These are phyloP conservation scores for Aeschynomene evenia DNA, from an alignment of 306 rosid species.

Conservation along the genomic window DNA sequence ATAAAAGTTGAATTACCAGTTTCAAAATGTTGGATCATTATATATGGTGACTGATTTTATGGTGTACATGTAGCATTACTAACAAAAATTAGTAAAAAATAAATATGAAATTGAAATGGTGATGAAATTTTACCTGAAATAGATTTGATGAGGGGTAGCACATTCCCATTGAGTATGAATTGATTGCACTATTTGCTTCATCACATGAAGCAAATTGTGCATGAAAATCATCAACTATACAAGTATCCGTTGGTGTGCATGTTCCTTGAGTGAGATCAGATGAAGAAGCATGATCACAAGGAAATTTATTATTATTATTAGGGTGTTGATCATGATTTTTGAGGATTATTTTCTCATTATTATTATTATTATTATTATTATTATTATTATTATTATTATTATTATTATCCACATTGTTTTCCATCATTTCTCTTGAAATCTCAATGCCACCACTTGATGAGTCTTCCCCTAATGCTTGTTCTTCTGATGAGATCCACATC, in stretches of 20 bases:
- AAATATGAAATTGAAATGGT: not conserved
- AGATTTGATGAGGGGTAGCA: slow-evolving; percentile 54
- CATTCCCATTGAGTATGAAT: slow-evolving; percentile 49
- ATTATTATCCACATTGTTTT: slow-evolving; percentile 20
- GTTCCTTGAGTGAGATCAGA: slow-evolving; percentile 96
- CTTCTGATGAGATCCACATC: slow-evolving; percentile 36
- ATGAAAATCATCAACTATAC: slow-evolving; percentile 64
- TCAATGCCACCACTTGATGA: slow-evolving; percentile 46
- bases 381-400: no score
- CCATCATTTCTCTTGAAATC: slow-evolving; percentile 47
- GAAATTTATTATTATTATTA: no score
- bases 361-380: no score
- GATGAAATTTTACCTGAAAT: slow-evolving; percentile 53
- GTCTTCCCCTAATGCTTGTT: slow-evolving; percentile 42
- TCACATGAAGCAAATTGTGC: slow-evolving; percentile 69
- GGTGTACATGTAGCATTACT: no score
- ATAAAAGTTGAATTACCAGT: no score
- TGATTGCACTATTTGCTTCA: slow-evolving; percentile 74
- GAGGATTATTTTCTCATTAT: slow-evolving; percentile 37
- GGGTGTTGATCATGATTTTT: slow-evolving; percentile 35
- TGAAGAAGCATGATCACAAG: slow-evolving; percentile 76
- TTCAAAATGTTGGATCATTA: no score
- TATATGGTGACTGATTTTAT: no score
- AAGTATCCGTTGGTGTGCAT: slow-evolving; percentile 51
- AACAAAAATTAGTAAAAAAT: no score